Percentiles rank a stretch among this genome's conserved stretches.
Evolutionary conservation across 2,329 filamentous ascomycete genomes (phyloP).

Genomic region (Rachicladosporium sp.): DNA sequence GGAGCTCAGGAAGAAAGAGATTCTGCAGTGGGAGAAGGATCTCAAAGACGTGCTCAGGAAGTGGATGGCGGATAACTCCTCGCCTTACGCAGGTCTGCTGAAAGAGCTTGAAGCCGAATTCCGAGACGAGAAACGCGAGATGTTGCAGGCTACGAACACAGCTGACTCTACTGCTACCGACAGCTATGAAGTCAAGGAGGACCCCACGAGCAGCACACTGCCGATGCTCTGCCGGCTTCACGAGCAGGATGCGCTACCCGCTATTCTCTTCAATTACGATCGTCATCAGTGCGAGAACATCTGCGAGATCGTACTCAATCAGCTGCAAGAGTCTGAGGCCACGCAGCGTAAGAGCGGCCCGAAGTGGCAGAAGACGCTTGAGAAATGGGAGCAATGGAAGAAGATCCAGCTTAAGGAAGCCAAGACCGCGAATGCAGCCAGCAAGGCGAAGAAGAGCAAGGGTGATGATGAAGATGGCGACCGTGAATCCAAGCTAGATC

Average conservation of each 20-base stretch:
- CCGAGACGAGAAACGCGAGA: conserved; percentile 13
- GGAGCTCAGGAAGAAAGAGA: conserved; percentile 51
- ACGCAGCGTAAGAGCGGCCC: conserved; percentile 45
- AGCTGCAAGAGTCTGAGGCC: conserved; percentile 44
- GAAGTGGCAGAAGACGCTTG: conserved; percentile 49
- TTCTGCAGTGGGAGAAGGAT: conserved; percentile 50
- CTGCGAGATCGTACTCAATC: conserved; percentile 37
- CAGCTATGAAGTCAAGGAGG: conserved; percentile 5
- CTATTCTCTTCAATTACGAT: conserved; percentile 68
- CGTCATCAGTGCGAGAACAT: conserved; percentile 51
- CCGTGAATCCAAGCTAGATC: conserved; percentile 44
- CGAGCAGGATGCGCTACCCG: conserved; percentile 53
- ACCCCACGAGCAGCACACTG: conserved; percentile 36
- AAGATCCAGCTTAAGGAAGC: conserved; percentile 31
- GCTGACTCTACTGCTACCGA: conserved; percentile 5
- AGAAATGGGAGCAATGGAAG: conserved; percentile 47
- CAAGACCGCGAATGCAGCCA: conserved; percentile 24
- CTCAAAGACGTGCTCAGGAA: conserved; percentile 46
- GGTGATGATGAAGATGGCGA: conserved; percentile 32
- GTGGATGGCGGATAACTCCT: conserved; percentile 48
- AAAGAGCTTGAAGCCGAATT: conserved; percentile 32
- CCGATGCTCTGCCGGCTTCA: conserved; percentile 50
- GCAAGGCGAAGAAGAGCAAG: conserved; percentile 28
- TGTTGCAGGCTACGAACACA: conserved; percentile 13
- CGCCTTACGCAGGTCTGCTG: conserved; percentile 42